Evolutionary conservation across 2,329 filamentous ascomycete species (phyloP), one percentile per base, ranked within the genome.

Genomic region (Colletotrichum agaves): DNA sequence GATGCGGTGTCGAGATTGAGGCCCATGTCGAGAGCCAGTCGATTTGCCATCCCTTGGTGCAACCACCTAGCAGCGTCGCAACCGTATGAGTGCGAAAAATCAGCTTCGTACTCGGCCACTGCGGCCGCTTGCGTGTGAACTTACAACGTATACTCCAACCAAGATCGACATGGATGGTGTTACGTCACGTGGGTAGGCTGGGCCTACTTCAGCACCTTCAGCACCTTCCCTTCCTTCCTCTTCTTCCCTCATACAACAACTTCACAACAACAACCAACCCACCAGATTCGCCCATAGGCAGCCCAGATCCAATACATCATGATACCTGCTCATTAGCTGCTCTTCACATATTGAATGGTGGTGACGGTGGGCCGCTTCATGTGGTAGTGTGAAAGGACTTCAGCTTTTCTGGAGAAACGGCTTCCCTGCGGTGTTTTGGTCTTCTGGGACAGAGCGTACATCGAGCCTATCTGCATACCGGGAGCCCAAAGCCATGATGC

Each of bases 341-440:
- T n/a, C n/a, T n/a, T n/a, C n/a, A n/a, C n/a, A n/a, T n/a, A n/a
- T 60, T 80, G 79, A 7, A 80, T 75, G 0, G 78, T 81, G 0
- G 78, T 79, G 10, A 80, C 73, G 3, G 71, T 77, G 0, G 79
- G 79, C 8, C 41, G 61, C 35, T 73, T 72, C 11, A 74, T 69
- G 39, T 74, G 71, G n/a, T 63, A 67, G 27, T 72, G 70, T 2
- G 73, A 33, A 3, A 73, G 55, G 2, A 61, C 66, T 39, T 73
- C 72, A 0, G 77, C 77, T 19, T 72, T 72, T 71, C 6, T 77
- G 72, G 2, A 78, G 66, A 27, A 78, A 79, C 0, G 63, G 35
- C 5, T 72, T 73, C 0, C 78, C 78, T 0, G 78, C 78, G 3
- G 78, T 76, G 21, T 78, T 78, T 2, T 75, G 61, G 55, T 79